Evolutionary conservation across 306 rosid species (phyloP).

Genomic region (Parietaria judaica): DNA sequence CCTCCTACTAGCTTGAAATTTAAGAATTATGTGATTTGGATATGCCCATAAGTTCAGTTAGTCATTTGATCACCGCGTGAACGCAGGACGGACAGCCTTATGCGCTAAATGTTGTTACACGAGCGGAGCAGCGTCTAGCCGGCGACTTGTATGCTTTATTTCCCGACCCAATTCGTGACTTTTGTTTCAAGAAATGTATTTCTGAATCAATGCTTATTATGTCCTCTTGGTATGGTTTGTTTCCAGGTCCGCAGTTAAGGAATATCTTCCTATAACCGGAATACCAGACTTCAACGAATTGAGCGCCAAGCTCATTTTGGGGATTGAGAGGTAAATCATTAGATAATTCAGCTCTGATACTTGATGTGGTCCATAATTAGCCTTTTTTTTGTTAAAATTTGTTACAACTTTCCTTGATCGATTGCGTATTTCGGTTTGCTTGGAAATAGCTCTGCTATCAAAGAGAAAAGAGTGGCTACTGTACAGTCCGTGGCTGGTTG

Average conservation of each 20-base stretch:
- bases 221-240: slow-evolving; percentile 10
- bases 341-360: not conserved
- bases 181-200: not conserved
- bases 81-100: slow-evolving; percentile 86
- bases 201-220: slow-evolving; percentile 10
- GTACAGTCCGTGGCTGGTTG: slow-evolving; percentile 90
- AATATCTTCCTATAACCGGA: slow-evolving; percentile 82
- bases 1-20: too few species aligned
- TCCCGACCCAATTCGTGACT: slow-evolving; percentile 3
- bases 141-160: slow-evolving; percentile 30
- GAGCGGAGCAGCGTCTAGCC: slow-evolving; percentile 53
- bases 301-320: slow-evolving; percentile 85
- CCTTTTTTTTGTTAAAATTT: not conserved
- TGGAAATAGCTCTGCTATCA: slow-evolving; percentile 62
- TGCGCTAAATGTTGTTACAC: slow-evolving; percentile 71
- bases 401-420: not conserved
- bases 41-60: too few species aligned
- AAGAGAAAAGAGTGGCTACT: slow-evolving; percentile 75
- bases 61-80: too few species aligned
- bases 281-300: slow-evolving; percentile 68
- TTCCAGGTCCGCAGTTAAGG: slow-evolving; percentile 58
- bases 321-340: slow-evolving; percentile 58
- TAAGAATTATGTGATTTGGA: too few species aligned
- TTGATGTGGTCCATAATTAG: not conserved
- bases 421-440: slow-evolving; percentile 9